Evolutionary conservation across 495 filamentous ascomycete species (phyloP).

Genomic region (Aspergillus biplanus): DNA sequence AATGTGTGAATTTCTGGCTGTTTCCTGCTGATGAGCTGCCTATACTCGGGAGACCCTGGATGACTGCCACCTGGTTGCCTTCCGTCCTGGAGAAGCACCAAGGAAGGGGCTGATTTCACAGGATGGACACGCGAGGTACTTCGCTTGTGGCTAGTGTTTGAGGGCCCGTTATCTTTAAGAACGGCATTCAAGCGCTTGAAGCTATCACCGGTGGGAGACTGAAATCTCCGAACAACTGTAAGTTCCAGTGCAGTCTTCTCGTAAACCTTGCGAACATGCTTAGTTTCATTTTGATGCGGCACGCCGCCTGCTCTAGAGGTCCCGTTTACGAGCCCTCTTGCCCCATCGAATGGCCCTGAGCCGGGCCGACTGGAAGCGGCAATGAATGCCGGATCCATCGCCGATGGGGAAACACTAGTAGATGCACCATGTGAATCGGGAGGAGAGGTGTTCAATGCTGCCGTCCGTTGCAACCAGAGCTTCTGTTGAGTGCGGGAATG

Average conservation of each 20-base stretch:
- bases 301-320: constrained; percentile 30
- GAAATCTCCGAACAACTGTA: constrained; percentile 49
- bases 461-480: constrained; percentile 53
- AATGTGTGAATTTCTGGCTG: constrained; percentile 31
- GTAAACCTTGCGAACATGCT: constrained; percentile 49
- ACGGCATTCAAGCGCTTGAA: constrained; percentile 42
- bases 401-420: constrained; percentile 33
- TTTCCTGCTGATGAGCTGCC: constrained; percentile 27
- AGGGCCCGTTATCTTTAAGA: constrained; percentile 28
- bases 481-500: constrained; percentile 53
- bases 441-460: constrained; percentile 51
- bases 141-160: constrained; percentile 20
- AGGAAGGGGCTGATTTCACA: constrained; percentile 45
- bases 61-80: constrained; percentile 23
- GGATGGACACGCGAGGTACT: constrained; percentile 36
- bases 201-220: constrained; percentile 47
- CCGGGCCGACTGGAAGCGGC: constrained; percentile 31
- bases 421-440: constrained; percentile 46
- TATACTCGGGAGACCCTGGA: constrained; percentile 31
- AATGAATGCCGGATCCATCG: constrained; percentile 41
- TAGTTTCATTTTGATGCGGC: constrained; percentile 44
- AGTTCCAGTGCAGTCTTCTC: constrained; percentile 49
- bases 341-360: constrained; percentile 37
- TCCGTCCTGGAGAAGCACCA: constrained; percentile 35
- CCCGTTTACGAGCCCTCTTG: constrained; percentile 39